A percentile compares a stretch with the other conserved stretches of the same genome.
phyloP scores from a whole-genome alignment of 768 basidiomycete species.

The Boletus rubescentipes region DNA sequence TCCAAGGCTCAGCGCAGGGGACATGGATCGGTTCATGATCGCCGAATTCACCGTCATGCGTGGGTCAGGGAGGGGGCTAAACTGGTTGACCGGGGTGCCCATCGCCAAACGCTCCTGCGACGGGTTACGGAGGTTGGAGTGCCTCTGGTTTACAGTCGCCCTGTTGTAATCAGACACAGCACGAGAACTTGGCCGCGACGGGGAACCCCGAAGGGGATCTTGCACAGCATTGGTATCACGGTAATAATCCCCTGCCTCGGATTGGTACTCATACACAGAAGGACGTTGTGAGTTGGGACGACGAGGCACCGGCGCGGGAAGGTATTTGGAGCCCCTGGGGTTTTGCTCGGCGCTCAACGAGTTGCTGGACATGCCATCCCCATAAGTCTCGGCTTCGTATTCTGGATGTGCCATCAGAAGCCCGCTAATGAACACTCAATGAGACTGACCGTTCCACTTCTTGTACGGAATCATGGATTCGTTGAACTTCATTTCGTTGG shows the following conservation, averaged over 20 bases:
- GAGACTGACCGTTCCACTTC: slow-evolving; percentile 62
- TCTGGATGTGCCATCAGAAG: slow-evolving; percentile 38
- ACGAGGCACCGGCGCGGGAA: slow-evolving; percentile 39
- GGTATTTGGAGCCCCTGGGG: slow-evolving; percentile 18
- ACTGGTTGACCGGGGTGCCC: slow-evolving; percentile 36
- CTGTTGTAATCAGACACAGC: slow-evolving; percentile 32
- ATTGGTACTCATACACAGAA: slow-evolving; percentile 42
- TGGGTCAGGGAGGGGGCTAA: slow-evolving; percentile 39
- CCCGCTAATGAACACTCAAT: background rate
- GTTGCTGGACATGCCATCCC: slow-evolving; percentile 50
- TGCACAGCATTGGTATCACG: slow-evolving; percentile 50
- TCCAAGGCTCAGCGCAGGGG: slow-evolving; percentile 33
- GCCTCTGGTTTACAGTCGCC: slow-evolving; percentile 25
- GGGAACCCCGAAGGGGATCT: slow-evolving; percentile 29
- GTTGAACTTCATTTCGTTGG: slow-evolving; percentile 69
- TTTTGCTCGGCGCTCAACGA: slow-evolving; percentile 30
- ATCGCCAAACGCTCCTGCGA: slow-evolving; percentile 41
- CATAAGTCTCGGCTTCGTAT: slow-evolving; percentile 65
- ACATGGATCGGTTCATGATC: slow-evolving; percentile 38
- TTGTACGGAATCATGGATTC: slow-evolving; percentile 76
- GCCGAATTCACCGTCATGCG: slow-evolving; percentile 48
- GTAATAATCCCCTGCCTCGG: slow-evolving; percentile 56
- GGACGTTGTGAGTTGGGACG: slow-evolving; percentile 40
- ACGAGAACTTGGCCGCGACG: slow-evolving; percentile 34
- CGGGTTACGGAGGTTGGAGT: slow-evolving; percentile 23